Base-by-base conservation (phyloP, 306 rosid genomes). In the Rubus idaeus region DNA sequence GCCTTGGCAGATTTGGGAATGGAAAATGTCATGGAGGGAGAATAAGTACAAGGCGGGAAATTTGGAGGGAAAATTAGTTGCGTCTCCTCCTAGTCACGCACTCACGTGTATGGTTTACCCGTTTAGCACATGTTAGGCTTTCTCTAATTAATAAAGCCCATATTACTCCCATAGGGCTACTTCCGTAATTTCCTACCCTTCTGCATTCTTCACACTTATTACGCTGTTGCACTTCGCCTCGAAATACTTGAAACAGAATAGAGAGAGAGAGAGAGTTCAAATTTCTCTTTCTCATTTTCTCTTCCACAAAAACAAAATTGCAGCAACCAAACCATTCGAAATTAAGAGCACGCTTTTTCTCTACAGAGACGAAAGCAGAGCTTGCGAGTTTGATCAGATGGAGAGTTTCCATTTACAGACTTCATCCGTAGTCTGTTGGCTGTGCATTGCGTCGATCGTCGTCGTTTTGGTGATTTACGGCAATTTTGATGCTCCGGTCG, bases 51-150 rank as follows among this genome's bases (percentile, higher is more conserved):
- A 39, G 40, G 6, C 6, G 26, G 30, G 44, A 10, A 64, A 37
- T 20, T 53, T 74, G 79, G 83, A 70, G 79, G 75, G 79, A 80
- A 74, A 68, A 13, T 17, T n/a, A n/a, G n/a, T n/a, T n/a, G n/a
- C n/a, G n/a, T n/a, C n/a, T n/a, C n/a, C n/a, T n/a, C n/a, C n/a
- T 16, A 0, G 63, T 56, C n/a, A 17, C 5, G 12, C 42, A 50
- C 20, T 17, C 62, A 65, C 62, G 61, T 45, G 70, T 37, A 7
- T 67, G 2, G 68, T 6, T 53, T 11, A 3, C 71, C 60, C 57
- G 40, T 23, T 52, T 14, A 52, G 58, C 64, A 70, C 46, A 37
- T 52, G 75, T 37, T 37, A 41, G 75, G 37, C 46, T 53, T 71
- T 14, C 62, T 8, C 45, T 23, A 7, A 30, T 23, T 23, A 7